These are phyloP conservation scores for Penicillium soppii DNA, from an alignment of 495 filamentous ascomycete genomes.

Conservation along the genomic window DNA sequence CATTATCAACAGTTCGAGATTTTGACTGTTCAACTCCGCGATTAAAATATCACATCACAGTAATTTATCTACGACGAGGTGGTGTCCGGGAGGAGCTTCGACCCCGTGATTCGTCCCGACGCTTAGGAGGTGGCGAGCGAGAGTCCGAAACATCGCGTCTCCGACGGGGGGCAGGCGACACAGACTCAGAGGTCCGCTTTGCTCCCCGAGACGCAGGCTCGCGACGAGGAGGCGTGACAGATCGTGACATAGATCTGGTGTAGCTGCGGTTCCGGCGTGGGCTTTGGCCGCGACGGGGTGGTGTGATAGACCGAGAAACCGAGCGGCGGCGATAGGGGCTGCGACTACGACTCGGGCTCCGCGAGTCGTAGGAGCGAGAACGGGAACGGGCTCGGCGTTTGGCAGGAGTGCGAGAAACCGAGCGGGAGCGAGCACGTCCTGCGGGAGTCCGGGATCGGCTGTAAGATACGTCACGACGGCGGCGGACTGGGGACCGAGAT, in stretches of 20 bases:
- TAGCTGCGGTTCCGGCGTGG: conserved; percentile 28
- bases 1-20: conserved; percentile 6
- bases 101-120: conserved; percentile 17
- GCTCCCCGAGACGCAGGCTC: conserved; percentile 5
- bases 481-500: conserved; percentile 37
- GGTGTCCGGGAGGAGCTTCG: conserved; percentile 30
- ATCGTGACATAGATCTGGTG: conserved; percentile 35
- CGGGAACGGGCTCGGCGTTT: conserved; percentile 28
- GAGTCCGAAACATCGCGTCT: conserved; percentile 21
- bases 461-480: conserved; percentile 31
- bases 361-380: conserved; percentile 22
- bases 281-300: conserved; percentile 25
- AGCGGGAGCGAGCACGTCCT: conserved; percentile 14
- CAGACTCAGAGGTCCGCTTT: conserved; percentile 26
- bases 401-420: conserved; percentile 29
- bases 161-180: conserved; percentile 30
- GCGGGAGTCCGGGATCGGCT: conserved; percentile 29
- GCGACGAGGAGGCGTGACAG: conserved; percentile 33
- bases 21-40: neutral
- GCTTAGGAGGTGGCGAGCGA: conserved; percentile 25
- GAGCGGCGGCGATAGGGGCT: conserved; percentile 31
- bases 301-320: conserved; percentile 34
- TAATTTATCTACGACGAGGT: conserved; percentile 26
- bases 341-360: conserved; percentile 26
- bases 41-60: neutral